These are phyloP conservation scores for Smallanthus sonchifolius DNA, from an alignment of 129 eudicot species.

Conservation along the genomic window DNA sequence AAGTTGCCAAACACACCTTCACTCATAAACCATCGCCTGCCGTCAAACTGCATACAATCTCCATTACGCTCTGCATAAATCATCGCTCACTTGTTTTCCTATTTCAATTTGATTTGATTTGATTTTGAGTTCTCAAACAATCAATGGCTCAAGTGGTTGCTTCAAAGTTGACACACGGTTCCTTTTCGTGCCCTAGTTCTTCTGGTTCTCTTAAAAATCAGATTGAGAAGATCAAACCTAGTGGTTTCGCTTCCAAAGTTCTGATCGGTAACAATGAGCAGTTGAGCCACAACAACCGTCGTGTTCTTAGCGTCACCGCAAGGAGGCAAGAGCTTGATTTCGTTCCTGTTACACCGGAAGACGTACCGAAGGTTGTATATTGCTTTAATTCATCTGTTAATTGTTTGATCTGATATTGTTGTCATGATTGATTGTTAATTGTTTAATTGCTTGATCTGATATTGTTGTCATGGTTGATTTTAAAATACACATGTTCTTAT, in stretches of 20 bases:
- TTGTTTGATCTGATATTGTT: neutral
- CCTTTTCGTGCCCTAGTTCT: slow-evolving; percentile 38
- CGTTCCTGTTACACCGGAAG: slow-evolving; percentile 78
- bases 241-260: slow-evolving; percentile 33
- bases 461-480: neutral
- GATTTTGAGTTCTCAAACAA: neutral
- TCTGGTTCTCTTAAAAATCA: slow-evolving; percentile 27
- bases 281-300: slow-evolving; percentile 5
- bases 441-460: neutral
- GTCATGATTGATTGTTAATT: too few species aligned
- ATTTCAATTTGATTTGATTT: neutral
- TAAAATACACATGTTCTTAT: too few species aligned
- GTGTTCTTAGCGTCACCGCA: slow-evolving; percentile 35
- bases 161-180: slow-evolving; percentile 36
- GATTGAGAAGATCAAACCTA: slow-evolving; percentile 46
- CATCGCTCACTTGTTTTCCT: neutral
- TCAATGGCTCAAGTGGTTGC: slow-evolving; percentile 66
- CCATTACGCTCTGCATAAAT: neutral
- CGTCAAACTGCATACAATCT: neutral
- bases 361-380: slow-evolving; percentile 48
- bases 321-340: slow-evolving; percentile 49
- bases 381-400: neutral
- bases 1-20: neutral
- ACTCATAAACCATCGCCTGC: neutral
- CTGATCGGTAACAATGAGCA: slow-evolving; percentile 23